Base-by-base conservation (phyloP, 2,329 filamentous ascomycete genomes). In the Diaporthe caulivora region DNA sequence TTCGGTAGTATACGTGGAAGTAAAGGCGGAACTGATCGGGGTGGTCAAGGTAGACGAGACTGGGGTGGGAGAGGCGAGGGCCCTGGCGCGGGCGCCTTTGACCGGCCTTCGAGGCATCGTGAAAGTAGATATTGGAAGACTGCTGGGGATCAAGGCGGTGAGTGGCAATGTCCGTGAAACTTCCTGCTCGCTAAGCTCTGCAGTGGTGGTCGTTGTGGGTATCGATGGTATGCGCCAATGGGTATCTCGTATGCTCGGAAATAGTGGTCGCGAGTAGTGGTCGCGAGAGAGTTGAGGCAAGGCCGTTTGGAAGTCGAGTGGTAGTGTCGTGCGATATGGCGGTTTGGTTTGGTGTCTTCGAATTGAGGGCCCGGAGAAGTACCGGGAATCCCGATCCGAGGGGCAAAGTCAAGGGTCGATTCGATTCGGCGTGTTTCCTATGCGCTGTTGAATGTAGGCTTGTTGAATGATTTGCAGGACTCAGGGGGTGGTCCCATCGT, bases 401-500 rank as follows among this genome's bases (percentile, higher is more conserved):
- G n/a, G 62, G 62, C 47, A 2, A 67, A 67, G 15, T 3, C 13
- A 13, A 40, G 31, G 31, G 47, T 40, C 21, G 37, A 37, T 40
- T 72, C 29, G 53, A 21, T 69, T 70, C 47, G 49, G 55, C 49
- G 24, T 67, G 7, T 51, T 67, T 67, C 57, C 47, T 67, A 70
- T 64, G 75, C 76, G 78, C 73, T 75, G 26, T 64, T 76, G 73
- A 75, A 75, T 75, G 74, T 79, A 72, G 73, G 13, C 10, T 34
- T 5, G 47, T 81, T 11, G 13, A 44, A 40, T 71, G 44, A 58
- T 60, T 2, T 80, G 78, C 82, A 80, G 80, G 81, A 84, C 83
- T 82, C 81, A 80, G 86, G 88, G 86, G 86, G 86, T 87, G 87
- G 86, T 87, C 84, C 88, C 89, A 90, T 90, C 81, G 84, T 83